Percentiles rank a stretch among this genome's conserved stretches.
These are phyloP conservation scores for Passalora sequoiae DNA, from an alignment of 2,329 filamentous ascomycete genomes.

Conservation along the genomic window DNA sequence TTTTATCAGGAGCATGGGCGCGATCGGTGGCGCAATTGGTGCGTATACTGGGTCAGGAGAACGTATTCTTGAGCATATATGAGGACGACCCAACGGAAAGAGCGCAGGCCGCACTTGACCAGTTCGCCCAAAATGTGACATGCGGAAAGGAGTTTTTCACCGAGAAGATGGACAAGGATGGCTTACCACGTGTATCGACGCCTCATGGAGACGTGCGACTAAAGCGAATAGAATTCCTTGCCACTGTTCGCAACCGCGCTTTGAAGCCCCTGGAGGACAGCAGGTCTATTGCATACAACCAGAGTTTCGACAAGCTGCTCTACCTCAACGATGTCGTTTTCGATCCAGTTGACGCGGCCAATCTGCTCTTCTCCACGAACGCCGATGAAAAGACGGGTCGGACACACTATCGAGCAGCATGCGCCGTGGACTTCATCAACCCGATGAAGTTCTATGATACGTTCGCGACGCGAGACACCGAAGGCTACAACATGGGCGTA, in stretches of 20 bases:
- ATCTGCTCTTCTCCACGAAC: constrained; percentile 61
- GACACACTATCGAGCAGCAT: constrained; percentile 60
- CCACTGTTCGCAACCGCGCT: constrained; percentile 66
- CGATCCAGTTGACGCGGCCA: constrained; percentile 53
- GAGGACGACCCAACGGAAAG: constrained; percentile 62
- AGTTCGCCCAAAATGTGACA: constrained; percentile 48
- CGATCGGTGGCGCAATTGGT: constrained; percentile 56
- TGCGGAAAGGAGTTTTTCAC: constrained; percentile 51
- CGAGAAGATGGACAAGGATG: constrained; percentile 54
- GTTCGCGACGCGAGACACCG: constrained; percentile 63
- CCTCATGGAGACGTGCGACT: constrained; percentile 59
- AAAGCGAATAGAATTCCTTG: constrained; percentile 69
- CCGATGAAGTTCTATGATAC: constrained; percentile 68
- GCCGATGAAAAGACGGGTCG: constrained; percentile 45
- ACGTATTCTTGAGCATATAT: constrained; percentile 68
- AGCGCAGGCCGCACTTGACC: constrained; percentile 51
- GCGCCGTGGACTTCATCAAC: constrained; percentile 64
- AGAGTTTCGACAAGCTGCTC: constrained; percentile 51
- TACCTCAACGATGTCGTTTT: constrained; percentile 65
- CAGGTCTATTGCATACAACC: constrained; percentile 40
- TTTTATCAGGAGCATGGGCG: constrained; percentile 62
- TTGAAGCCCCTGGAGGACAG: constrained; percentile 56
- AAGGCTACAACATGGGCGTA: constrained; percentile 59
- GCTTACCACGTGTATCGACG: constrained; percentile 55
- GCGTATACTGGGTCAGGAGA: constrained; percentile 60